Base-by-base conservation (phyloP, 1,139 yeast genomes). In the Diutina mesorugosa region DNA sequence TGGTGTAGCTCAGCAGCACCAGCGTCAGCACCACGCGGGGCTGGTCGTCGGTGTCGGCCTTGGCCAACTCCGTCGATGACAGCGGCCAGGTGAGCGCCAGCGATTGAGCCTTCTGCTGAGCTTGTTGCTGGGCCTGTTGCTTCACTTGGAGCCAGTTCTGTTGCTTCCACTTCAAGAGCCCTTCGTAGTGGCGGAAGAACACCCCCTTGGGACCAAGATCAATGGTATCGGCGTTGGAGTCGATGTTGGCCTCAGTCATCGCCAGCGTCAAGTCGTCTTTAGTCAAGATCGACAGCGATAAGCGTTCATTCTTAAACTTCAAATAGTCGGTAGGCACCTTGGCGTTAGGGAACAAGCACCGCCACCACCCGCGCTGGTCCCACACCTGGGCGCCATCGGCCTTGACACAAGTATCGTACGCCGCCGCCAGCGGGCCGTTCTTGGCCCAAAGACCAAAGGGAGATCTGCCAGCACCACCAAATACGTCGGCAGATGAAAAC, bases 311-410 rank as follows among this genome's bases (percentile, higher is more conserved):
- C 66, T 72, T 74, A 58, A 64, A 63, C 46, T 64, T 63, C 62
- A 74, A 67, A 29, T 68, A 61, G 54, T 68, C 70, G 38, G 70
- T 66, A 0, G 76, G 71, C 26, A 83, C 74, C 45, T 70, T 73
- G 21, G 77, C 67, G 58, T 77, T 76, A 35, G 96, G 96, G 70
- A 90, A 87, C 57, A 90, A 72, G 69, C 97, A 90, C 64, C 90
- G 78, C 97, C 97, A 90, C 67, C 83, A 79, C 0, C 97, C 97
- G 52, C 78, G 73, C 21, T 81, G 71, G 64, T 87, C 93, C 96
- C 96, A 90, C 8, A 84, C 83, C 0, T 89, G 79, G 18, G 78
- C 72, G 1, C 97, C 97, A 4, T 81, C 71, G 54, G 78, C 73
- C 41, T 79, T 79, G 63, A 78, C 64, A 67, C 97, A 90, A 52